phyloP scores from a whole-genome alignment of 345 rosid species.

The Schrenkiella parvula region DNA sequence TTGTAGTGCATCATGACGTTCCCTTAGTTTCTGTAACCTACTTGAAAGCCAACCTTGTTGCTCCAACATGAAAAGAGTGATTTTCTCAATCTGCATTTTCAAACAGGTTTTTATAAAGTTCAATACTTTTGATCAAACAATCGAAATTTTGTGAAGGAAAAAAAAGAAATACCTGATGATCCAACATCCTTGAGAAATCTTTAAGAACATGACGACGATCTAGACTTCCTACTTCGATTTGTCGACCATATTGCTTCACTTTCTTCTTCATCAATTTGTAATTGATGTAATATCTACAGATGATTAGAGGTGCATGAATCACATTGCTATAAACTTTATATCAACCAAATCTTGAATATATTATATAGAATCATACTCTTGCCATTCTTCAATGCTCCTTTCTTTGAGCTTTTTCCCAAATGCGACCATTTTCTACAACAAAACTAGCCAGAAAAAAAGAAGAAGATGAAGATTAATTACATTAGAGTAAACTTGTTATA shows the following conservation, averaged over 20 bases:
- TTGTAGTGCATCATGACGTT: conserved; percentile 60
- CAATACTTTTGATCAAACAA: background rate
- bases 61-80: conserved; percentile 84
- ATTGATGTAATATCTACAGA: conserved; percentile 72
- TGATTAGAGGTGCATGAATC: background rate
- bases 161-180: conserved; percentile 51
- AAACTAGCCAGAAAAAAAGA: background rate
- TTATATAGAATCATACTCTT: conserved; percentile 54
- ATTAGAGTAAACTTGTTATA: background rate
- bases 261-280: conserved; percentile 94
- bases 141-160: conserved; percentile 5
- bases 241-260: conserved; percentile 69
- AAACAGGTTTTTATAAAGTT: background rate
- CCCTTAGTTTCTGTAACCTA: conserved; percentile 69
- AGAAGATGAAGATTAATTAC: background rate
- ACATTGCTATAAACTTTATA: background rate
- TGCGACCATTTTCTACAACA: conserved; percentile 29
- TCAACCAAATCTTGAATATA: background rate
- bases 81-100: conserved; percentile 71
- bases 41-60: conserved; percentile 91
- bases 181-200: conserved; percentile 96
- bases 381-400: conserved; percentile 61
- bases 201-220: conserved; percentile 85
- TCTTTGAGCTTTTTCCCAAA: conserved; percentile 35
- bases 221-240: conserved; percentile 65